Conservation (phyloP, 1,284 basidiomycete species). For the Pseudomicrostroma phylloplanum region DNA sequence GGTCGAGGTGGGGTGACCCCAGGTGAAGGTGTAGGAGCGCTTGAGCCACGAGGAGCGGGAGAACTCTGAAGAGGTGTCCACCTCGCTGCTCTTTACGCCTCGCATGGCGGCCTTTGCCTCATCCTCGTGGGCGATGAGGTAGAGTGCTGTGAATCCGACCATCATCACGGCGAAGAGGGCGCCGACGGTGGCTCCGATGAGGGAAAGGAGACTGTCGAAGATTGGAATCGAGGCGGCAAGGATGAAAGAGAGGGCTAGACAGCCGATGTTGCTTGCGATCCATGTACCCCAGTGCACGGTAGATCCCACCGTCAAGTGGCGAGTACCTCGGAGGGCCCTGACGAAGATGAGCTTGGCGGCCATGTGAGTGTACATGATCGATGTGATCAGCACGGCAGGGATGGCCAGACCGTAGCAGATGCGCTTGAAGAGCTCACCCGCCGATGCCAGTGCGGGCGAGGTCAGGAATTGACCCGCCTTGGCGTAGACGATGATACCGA, state of each 20-base stretch:
- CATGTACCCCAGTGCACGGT: constrained; percentile 60
- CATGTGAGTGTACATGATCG: constrained; percentile 57
- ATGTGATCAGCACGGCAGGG: constrained; percentile 54
- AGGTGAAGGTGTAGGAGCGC: neutral
- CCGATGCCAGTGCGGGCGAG: constrained; percentile 38
- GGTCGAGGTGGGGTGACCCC: neutral
- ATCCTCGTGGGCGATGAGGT: constrained; percentile 40
- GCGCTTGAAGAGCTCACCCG: constrained; percentile 24
- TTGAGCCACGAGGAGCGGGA: neutral
- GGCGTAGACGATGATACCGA: constrained; percentile 41
- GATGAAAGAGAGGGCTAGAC: constrained; percentile 49
- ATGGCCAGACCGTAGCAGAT: constrained; percentile 42
- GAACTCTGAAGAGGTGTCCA: neutral
- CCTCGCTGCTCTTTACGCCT: neutral
- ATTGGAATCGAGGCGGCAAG: constrained; percentile 52
- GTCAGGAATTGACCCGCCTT: constrained; percentile 41
- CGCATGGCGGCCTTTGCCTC: neutral
- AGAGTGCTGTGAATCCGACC: constrained; percentile 14
- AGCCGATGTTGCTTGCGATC: constrained; percentile 43
- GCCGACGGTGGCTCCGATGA: constrained; percentile 60
- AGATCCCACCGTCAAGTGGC: constrained; percentile 60
- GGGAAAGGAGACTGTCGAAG: constrained; percentile 25
- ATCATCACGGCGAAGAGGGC: constrained; percentile 54
- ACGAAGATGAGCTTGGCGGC: constrained; percentile 63
- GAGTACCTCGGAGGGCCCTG: constrained; percentile 59